Conservation (phyloP, 257 asterid genomes). For the Striga asiatica region DNA sequence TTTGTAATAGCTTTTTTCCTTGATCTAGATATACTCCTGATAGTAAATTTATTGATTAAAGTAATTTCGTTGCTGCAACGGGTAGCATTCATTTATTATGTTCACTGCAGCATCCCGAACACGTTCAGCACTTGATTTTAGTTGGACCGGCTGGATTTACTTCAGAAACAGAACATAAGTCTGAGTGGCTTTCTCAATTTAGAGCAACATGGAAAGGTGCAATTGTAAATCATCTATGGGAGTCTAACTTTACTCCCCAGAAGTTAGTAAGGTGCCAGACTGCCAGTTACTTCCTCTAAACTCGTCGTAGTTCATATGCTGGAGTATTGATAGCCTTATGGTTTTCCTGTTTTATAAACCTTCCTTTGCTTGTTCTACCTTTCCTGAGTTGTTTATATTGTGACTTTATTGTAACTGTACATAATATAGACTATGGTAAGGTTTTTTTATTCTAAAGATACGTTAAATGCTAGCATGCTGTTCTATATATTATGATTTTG, state of each 20-base stretch:
- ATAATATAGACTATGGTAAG: too few relatives aligned
- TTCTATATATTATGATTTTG: too few relatives aligned
- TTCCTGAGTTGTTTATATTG: neutral
- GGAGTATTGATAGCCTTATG: too few relatives aligned
- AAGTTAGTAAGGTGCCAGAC: conserved; percentile 77
- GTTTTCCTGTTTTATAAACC: too few relatives aligned
- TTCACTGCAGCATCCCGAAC: conserved; percentile 83
- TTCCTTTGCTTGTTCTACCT: too few relatives aligned
- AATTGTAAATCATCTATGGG: conserved; percentile 84
- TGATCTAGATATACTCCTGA: neutral
- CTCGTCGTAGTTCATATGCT: too few relatives aligned
- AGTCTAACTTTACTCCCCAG: conserved; percentile 92
- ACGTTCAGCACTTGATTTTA: conserved; percentile 66
- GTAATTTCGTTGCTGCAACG: neutral
- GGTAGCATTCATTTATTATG: conserved; percentile 16
- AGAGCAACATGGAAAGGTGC: conserved; percentile 88
- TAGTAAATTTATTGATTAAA: neutral
- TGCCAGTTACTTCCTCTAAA: too few relatives aligned
- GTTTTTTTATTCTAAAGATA: too few relatives aligned
- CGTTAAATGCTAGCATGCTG: too few relatives aligned
- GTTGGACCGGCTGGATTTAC: conserved; percentile 95
- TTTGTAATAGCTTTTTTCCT: neutral
- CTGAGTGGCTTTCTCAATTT: conserved; percentile 51
- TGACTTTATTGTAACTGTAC: too few relatives aligned
- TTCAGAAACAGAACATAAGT: conserved; percentile 57